Percentiles rank a stretch among this genome's conserved stretches.
Evolutionary conservation across 441 rosid genomes (phyloP).

Genomic region (Populus tomentosa): DNA sequence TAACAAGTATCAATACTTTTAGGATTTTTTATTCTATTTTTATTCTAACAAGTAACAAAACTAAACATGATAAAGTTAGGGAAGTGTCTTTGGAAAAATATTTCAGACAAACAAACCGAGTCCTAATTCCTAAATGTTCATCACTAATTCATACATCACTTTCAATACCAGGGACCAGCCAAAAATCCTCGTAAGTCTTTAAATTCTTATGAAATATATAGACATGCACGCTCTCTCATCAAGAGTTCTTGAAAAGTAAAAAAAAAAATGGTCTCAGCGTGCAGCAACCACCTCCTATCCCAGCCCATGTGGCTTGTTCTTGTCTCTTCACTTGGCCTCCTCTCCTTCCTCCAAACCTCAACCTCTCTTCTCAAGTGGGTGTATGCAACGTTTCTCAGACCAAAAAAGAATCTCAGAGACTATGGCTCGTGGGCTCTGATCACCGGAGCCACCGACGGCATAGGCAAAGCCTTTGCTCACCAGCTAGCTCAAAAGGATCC

Average conservation of each 20-base stretch:
- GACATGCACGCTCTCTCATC: neutral
- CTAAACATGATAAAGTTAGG: too few species aligned
- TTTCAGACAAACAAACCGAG: too few species aligned
- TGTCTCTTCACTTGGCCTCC: conserved; percentile 42
- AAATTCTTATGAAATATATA: too few species aligned
- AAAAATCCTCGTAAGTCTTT: neutral
- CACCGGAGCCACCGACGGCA: conserved; percentile 82
- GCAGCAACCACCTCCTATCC: conserved; percentile 14
- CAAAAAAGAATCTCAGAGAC: conserved; percentile 35
- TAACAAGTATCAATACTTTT: too few species aligned
- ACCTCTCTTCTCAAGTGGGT: conserved; percentile 45
- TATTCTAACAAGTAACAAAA: too few species aligned
- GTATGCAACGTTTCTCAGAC: conserved; percentile 35
- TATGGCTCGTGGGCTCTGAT: conserved; percentile 83
- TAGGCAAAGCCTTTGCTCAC: conserved; percentile 64
- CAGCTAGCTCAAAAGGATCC: conserved; percentile 55
- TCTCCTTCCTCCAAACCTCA: conserved; percentile 36
- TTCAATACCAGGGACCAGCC: neutral
- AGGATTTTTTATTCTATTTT: too few species aligned
- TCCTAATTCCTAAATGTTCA: too few species aligned
- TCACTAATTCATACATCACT: too few species aligned
- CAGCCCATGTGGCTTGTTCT: conserved; percentile 36
- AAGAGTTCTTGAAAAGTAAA: neutral
- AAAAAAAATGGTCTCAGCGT: conserved; percentile 21
- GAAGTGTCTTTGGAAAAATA: too few species aligned